Conservation (phyloP, 2,329 filamentous ascomycete species). For the Sporothrix luriei region DNA sequence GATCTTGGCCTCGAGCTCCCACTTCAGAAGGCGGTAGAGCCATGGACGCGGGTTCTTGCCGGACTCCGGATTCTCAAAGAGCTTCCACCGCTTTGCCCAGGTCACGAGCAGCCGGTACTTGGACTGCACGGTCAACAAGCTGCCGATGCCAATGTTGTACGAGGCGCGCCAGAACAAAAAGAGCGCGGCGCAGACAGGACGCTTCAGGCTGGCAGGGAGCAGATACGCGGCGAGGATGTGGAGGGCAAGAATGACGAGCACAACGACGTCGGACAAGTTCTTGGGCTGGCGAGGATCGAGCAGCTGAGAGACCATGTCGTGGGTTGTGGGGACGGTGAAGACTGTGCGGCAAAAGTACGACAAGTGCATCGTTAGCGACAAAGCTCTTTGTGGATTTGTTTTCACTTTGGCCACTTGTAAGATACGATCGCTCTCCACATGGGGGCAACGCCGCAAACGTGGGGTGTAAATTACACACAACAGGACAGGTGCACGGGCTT, state of each 20-base stretch:
- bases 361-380: slow-evolving; percentile 30
- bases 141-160: slow-evolving; percentile 94
- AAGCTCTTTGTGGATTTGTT: slow-evolving; percentile 2
- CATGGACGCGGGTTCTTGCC: slow-evolving; percentile 80
- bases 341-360: slow-evolving; percentile 56
- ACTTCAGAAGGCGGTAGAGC: slow-evolving; percentile 81
- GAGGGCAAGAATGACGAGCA: slow-evolving; percentile 74
- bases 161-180: slow-evolving; percentile 91
- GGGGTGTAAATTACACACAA: not conserved
- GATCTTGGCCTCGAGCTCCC: slow-evolving; percentile 92
- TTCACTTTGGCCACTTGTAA: slow-evolving; percentile 11
- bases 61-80: slow-evolving; percentile 82
- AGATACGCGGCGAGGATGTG: slow-evolving; percentile 75
- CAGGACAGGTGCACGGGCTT: not conserved
- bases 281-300: slow-evolving; percentile 94
- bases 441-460: slow-evolving; percentile 1
- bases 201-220: slow-evolving; percentile 69
- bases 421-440: slow-evolving; percentile 21
- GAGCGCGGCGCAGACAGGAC: slow-evolving; percentile 76
- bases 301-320: slow-evolving; percentile 98
- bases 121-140: slow-evolving; percentile 85
- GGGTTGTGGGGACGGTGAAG: slow-evolving; percentile 91
- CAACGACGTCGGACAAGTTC: slow-evolving; percentile 81
- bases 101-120: slow-evolving; percentile 81
- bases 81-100: slow-evolving; percentile 81